A percentile compares a stretch with the other conserved stretches of the same genome.
Conservation (phyloP, 257 asterid genomes). For the Euphrasia confusa region DNA sequence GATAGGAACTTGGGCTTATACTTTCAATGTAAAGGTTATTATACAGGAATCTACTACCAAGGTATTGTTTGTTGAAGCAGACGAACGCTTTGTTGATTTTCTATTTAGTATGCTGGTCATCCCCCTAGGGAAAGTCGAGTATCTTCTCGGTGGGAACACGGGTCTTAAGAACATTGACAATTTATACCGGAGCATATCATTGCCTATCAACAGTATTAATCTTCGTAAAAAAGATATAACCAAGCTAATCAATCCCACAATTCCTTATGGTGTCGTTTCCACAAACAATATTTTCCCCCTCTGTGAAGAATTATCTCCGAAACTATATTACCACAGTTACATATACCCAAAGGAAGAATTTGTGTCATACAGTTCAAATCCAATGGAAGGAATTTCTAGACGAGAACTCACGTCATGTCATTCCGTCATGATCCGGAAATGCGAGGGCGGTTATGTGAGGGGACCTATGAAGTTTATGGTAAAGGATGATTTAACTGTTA, state of each 20-base stretch:
- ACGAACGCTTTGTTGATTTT: neutral
- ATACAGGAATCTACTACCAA: neutral
- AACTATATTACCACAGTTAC: neutral
- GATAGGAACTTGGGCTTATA: too few relatives aligned
- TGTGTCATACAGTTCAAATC: neutral
- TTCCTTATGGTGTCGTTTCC: neutral
- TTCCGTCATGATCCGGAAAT: too few relatives aligned
- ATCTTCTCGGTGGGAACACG: neutral
- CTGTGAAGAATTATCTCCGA: neutral
- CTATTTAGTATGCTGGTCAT: neutral
- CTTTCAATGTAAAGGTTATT: neutral
- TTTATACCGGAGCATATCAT: neutral
- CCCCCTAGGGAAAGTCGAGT: neutral
- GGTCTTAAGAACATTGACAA: conserved; percentile 1
- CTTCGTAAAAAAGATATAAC: neutral
- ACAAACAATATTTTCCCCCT: neutral
- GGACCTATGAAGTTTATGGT: neutral
- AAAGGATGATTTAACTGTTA: conserved; percentile 10
- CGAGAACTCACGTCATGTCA: too few relatives aligned
- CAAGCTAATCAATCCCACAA: neutral
- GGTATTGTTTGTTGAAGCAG: neutral
- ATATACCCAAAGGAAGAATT: neutral
- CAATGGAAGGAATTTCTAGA: too few relatives aligned
- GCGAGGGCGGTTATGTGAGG: neutral
- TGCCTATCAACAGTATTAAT: neutral